Evolutionary conservation across 2,329 filamentous ascomycete species (phyloP), one percentile per base, ranked within the genome.

Genomic region (Botrytis fabae): DNA sequence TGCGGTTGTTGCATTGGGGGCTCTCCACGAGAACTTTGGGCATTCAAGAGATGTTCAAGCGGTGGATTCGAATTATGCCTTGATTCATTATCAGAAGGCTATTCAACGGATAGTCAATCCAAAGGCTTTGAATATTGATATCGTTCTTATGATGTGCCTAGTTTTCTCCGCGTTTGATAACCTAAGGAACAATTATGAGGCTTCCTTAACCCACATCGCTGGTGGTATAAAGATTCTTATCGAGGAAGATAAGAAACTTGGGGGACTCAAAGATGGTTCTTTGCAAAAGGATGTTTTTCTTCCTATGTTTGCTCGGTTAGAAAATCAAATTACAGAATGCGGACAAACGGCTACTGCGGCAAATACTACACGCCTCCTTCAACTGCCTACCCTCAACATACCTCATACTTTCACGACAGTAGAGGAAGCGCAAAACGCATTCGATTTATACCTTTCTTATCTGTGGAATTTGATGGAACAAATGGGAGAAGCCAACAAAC

Each of bases 1-100:
- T 73, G 77, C 74, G 22, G 46, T 77, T 8, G 73, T 74, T 60
- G 73, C 75, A 6, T 48, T 76, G 38, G 75, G 75, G 40, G 70
- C 75, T 25, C 63, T 78, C 18, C 75, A 77, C 44, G 61, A 65
- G 38, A 59, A 44, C 54, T 65, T 46, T 46, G n/a, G 61, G 5
- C 40, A 46, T 25, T 51, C 48, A 14, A 28, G 32, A n/a, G 60
- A 65, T 57, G 48, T 62, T n/a, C 38, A 46, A 59, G 61, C n/a
- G 35, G 25, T 48, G 20, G 32, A 63, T 40, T 64, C 61, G 20
- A 48, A 46, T 35, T 65, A 71, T 71, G 69, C 69, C 2, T 63
- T 71, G 38, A 32, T 46, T 22, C 46, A 59, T 57, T 65, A 65
- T 38, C 46, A 54, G n/a, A 65, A 71, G 38, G 70, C 40, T 60